Evolutionary conservation across 1,139 yeast genomes (phyloP), one percentile per base, ranked within the genome.

Genomic region (Eremothecium sinecaudum): DNA sequence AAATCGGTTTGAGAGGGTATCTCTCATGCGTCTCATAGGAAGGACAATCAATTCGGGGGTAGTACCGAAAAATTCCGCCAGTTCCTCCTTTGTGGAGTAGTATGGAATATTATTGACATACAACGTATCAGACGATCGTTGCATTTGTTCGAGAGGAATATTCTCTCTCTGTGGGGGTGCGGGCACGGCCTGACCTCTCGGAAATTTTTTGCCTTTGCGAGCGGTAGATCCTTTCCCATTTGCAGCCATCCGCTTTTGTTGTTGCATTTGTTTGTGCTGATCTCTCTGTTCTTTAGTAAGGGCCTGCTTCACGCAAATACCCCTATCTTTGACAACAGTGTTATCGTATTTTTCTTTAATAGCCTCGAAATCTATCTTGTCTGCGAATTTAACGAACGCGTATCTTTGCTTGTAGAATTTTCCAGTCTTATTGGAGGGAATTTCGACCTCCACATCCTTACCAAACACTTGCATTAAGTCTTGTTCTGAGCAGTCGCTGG

Each of bases 31-130:
- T 44, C 54, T 53, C 56, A 53, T 52, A 39, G 61, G 61, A 35
- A 56, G 37, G 15, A 50, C 53, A 18, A 56, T 41, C 13, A 43
- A 40, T 11, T 53, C 59, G 20, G 43, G 48, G 9, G 33, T 35
- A 22, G 53, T 48, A 21, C 53, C 51, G 31, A 56, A 56, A 33
- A 48, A 53, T 24, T 45, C 48, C 16, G 58, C 59, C 18, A 56
- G 32, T 27, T 50, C 52, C 24, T 45, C 53, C 35, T 48, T 53
- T 10, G 59, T 55, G n/a, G 57, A 47, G 30, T 45, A 41, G 36
- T 52, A 56, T 25, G 59, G 56, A 19, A 56, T 49, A 40, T 56
- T 56, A 35, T 54, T 56, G 30, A 56, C 53, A 33, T 53, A 56
- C 14, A 56, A 34, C 24, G 61, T 56, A 36, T 56, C 55, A 14